Conservation (phyloP, 1,284 basidiomycete species). For the Paramarasmius palmivorus region DNA sequence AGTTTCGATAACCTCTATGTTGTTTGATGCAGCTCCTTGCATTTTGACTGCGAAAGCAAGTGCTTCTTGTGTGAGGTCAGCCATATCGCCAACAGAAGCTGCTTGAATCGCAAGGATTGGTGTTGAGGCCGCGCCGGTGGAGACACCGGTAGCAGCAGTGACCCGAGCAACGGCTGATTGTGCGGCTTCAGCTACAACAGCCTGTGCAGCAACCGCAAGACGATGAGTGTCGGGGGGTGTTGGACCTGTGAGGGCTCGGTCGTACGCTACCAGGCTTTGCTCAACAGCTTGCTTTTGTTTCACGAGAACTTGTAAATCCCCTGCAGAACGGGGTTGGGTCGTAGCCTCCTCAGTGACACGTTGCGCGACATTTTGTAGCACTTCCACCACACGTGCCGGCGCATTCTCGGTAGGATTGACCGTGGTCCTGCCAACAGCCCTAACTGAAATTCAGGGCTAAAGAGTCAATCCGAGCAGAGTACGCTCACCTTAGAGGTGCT, state of each 20-base stretch:
- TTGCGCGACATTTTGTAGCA: conserved; percentile 71
- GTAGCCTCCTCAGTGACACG: conserved; percentile 74
- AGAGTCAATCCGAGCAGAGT: background rate
- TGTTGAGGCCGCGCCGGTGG: conserved; percentile 10
- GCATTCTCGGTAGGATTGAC: conserved; percentile 5
- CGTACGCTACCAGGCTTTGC: conserved; percentile 74
- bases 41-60: conserved; percentile 16
- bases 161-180: conserved; percentile 38
- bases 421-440: conserved; percentile 1
- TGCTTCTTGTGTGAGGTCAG: conserved; percentile 15
- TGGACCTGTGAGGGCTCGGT: conserved; percentile 60
- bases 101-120: conserved; percentile 15
- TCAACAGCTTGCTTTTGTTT: conserved; percentile 81
- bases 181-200: conserved; percentile 77
- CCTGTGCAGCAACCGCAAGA: conserved; percentile 70
- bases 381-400: conserved; percentile 65
- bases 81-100: conserved; percentile 18
- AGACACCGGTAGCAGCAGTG: conserved; percentile 4
- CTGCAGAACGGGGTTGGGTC: conserved; percentile 53
- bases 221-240: conserved; percentile 44
- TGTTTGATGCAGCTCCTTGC: conserved; percentile 12
- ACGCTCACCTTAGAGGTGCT: conserved; percentile 8
- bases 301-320: conserved; percentile 63
- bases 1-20: conserved; percentile 13
- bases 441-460: background rate